Evolutionary conservation across 768 basidiomycete genomes (phyloP), one percentile per base, ranked within the genome.

Genomic region (Suillus subluteus): DNA sequence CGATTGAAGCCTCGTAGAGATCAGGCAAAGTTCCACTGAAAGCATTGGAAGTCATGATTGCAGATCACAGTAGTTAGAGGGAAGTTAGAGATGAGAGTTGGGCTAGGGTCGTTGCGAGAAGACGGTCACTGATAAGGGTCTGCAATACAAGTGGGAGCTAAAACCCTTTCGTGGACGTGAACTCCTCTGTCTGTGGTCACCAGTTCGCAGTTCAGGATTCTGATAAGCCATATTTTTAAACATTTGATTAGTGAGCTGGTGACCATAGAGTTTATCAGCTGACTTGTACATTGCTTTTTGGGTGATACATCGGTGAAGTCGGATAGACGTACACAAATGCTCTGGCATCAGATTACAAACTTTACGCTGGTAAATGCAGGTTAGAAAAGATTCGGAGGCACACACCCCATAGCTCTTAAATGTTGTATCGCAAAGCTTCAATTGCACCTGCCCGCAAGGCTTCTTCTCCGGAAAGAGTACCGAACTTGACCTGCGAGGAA

Each of bases 1-100:
- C 56, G 30, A 81, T 72, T 1, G 75, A 72, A 15, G 80, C 80
- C 41, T 80, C 78, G 62, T 79, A 78, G 7, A 81, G 71, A 64
- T 81, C 79, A 16, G 80, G 80, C 13, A 78, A 76, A 59, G 40
- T 9, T 5, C 21, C 5, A 41, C 16, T 59, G 23, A 8, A 59
- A 41, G 16, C 9, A 6, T 59, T 40, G 58, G 26, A 41, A 41
- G 23, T 41, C 58, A 59, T 59, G 9, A 23, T 11, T 32, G 23
- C 38, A 59, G 38, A 11, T 58, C 23, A 8, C 23, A 40, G 58
- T 26, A 30, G 30, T 30, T 11, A n/a, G 43, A 44, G 43, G 0
- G 21, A 11, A n/a, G 21, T 7, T 44, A 4, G 18, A 59, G 15
- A 38, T 40, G 32, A 59, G n/a, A 26, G 32, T 40, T 5, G 23